Evolutionary conservation across 208 protist species (phyloP), one percentile per base, ranked within the genome.

Genomic region (Leishmania aethiopica): DNA sequence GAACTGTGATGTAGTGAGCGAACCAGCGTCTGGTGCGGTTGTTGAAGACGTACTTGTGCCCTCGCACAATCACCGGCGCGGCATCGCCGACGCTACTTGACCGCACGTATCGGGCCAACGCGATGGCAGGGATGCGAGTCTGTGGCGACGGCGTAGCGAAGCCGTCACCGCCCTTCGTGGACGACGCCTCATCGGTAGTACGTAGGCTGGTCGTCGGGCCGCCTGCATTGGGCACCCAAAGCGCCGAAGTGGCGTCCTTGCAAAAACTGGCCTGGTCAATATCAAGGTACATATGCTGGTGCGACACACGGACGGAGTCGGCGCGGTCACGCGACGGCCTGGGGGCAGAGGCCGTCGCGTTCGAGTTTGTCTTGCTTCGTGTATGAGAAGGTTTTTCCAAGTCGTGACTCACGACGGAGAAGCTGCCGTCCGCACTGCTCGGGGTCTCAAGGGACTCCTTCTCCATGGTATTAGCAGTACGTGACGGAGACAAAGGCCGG

Each of bases 1-100:
- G 79, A 70, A 94, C 59, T 32, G 84, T 84, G 15, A 92, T 79
- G 35, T 74, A 55, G 73, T 84, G 59, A 37, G 81, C 74, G 32
- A 82, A 66, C 91, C 91, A 94, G 69, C 85, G 67, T 62, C 73
- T 60, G 53, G 66, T 49, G 22, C 25, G 53, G 55, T 62, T 75
- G 80, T 89, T 80, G 37, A 84, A 89, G 25, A 84, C 75, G 83
- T 87, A 89, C 77, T 85, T 82, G 49, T n/a, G n/a, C 57, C 77
- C 86, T 47, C 59, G 60, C 2, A 89, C 77, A 15, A 82, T 57
- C 22, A 86, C 80, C 17, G 85, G 83, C 2, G 75, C 35, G 51
- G 73, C 64, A 57, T 89, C 86, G 37, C 75, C 79, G 4, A 74
- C 53, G 13, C 42, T 69, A 73, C 77, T 74, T 40, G 64, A 40